These are phyloP conservation scores for Pezicula radicicola DNA, from an alignment of 2,329 filamentous ascomycete species.

Conservation along the genomic window DNA sequence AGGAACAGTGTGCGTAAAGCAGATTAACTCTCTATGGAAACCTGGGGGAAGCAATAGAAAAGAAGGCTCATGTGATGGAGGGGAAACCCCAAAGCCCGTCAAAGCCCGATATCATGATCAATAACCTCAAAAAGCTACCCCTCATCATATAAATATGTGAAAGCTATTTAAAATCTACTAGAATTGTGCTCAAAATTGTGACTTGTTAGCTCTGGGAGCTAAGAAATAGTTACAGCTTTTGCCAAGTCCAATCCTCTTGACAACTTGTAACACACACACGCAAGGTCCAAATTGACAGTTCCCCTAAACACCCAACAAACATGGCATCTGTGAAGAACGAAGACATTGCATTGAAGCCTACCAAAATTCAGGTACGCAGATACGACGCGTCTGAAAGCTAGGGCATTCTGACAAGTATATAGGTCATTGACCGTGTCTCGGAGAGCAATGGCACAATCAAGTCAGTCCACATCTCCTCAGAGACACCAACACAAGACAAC, in stretches of 20 bases:
- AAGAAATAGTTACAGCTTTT: too few species aligned
- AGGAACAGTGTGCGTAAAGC: too few species aligned
- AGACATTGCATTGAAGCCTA: neutral
- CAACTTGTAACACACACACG: too few species aligned
- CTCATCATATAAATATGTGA: too few species aligned
- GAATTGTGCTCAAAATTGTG: too few species aligned
- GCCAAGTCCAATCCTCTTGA: neutral
- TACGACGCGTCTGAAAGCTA: neutral
- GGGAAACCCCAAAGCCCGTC: neutral
- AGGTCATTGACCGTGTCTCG: slow-evolving; percentile 19
- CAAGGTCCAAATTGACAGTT: too few species aligned
- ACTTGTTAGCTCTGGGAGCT: too few species aligned
- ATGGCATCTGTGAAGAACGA: neutral
- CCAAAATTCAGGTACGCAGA: neutral
- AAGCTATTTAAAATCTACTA: too few species aligned
- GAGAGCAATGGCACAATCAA: slow-evolving; percentile 21
- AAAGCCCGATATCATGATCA: neutral
- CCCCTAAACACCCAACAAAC: neutral
- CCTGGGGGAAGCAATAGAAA: too few species aligned
- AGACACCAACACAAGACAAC: neutral
- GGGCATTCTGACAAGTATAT: neutral
- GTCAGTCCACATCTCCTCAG: slow-evolving; percentile 6
- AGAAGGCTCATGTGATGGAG: slow-evolving; percentile 44
- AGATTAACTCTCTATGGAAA: too few species aligned
- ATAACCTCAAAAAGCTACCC: neutral